Conservation (phyloP, 441 rosid genomes). For the Aquilaria agallochum region DNA sequence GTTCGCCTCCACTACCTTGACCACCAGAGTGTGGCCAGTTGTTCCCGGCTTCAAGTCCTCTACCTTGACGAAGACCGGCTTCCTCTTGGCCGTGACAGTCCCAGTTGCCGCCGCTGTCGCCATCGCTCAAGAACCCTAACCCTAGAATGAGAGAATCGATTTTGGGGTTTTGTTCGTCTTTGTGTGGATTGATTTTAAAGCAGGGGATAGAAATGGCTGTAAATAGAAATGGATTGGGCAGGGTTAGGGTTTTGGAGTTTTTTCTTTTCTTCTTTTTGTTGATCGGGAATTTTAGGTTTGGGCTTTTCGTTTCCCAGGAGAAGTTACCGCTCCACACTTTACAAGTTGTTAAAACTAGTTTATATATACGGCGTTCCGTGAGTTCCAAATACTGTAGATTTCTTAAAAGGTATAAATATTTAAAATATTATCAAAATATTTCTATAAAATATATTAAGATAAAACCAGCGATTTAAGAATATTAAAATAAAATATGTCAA, state of each 20-base stretch:
- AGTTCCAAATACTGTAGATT: no score
- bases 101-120: conserved; percentile 21
- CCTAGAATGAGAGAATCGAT: not conserved
- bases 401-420: no score
- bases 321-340: no score
- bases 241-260: not conserved
- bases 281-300: no score
- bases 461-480: no score
- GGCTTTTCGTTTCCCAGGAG: no score
- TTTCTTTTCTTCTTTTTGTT: not conserved
- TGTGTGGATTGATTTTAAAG: not conserved
- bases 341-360: no score
- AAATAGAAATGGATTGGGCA: not conserved
- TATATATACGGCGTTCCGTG: no score
- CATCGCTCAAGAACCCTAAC: conserved; percentile 11
- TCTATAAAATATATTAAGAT: no score
- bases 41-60: conserved; percentile 89
- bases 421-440: no score
- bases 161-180: not conserved
- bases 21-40: conserved; percentile 74
- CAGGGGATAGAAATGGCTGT: not conserved
- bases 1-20: conserved; percentile 60
- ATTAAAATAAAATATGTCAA: no score
- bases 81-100: conserved; percentile 51
- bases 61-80: conserved; percentile 79